A percentile compares a stretch with the other conserved stretches of the same genome.
phyloP scores from a whole-genome alignment of 768 basidiomycete species.

The Rubroboletus satanas region DNA sequence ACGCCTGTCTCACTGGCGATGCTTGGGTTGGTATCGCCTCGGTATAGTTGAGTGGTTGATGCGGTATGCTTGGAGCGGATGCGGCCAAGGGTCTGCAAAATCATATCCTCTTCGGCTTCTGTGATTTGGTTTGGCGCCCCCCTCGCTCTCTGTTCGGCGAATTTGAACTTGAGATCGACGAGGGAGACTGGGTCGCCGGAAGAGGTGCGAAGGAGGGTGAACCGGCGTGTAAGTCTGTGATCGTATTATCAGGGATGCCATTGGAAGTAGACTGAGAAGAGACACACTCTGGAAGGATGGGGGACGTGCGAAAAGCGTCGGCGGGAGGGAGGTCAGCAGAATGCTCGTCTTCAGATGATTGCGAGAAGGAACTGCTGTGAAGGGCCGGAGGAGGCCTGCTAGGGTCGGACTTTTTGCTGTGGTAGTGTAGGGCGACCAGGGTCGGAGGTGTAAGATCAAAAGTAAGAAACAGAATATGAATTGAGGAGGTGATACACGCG shows the following conservation, averaged over 20 bases:
- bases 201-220: slow-evolving; percentile 70
- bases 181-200: slow-evolving; percentile 63
- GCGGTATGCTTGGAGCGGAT: slow-evolving; percentile 38
- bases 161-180: slow-evolving; percentile 58
- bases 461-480: slow-evolving; percentile 18
- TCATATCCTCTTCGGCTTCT: slow-evolving; percentile 83
- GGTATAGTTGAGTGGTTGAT: slow-evolving; percentile 16
- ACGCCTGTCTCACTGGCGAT: slow-evolving; percentile 14
- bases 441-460: slow-evolving; percentile 22
- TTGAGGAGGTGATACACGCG: slow-evolving; percentile 26
- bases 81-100: slow-evolving; percentile 66
- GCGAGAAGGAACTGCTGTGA: slow-evolving; percentile 28
- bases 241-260: slow-evolving; percentile 13
- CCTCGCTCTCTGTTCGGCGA: slow-evolving; percentile 73
- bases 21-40: slow-evolving; percentile 16
- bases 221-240: slow-evolving; percentile 72
- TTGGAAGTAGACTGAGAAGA: slow-evolving; percentile 7
- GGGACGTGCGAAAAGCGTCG: slow-evolving; percentile 81
- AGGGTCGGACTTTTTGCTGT: slow-evolving; percentile 74
- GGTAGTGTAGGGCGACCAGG: slow-evolving; percentile 17
- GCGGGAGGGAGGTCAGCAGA: slow-evolving; percentile 61
- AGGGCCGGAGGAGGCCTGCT: slow-evolving; percentile 47
- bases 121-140: slow-evolving; percentile 66
- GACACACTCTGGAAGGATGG: slow-evolving; percentile 81
- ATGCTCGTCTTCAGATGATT: slow-evolving; percentile 35